Percentiles rank a stretch among this genome's conserved stretches.
Conservation (phyloP, 345 rosid species). For the Lepidium sativum region DNA sequence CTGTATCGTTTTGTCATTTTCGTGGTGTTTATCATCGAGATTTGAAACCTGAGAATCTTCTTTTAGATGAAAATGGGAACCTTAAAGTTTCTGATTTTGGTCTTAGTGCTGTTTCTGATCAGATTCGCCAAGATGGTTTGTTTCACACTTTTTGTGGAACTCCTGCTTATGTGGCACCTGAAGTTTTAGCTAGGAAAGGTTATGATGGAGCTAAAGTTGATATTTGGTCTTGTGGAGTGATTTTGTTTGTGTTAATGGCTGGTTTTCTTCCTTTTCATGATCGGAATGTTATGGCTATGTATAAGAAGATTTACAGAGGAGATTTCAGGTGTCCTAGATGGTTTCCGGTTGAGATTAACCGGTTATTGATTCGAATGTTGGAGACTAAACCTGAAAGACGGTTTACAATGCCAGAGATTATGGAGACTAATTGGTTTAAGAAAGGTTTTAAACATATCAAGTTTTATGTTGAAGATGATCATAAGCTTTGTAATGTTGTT, state of each 20-base stretch:
- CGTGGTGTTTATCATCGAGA: slow-evolving; percentile 91
- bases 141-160: slow-evolving; percentile 90
- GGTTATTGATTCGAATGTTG: slow-evolving; percentile 47
- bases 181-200: slow-evolving; percentile 62
- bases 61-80: slow-evolving; percentile 62
- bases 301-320: slow-evolving; percentile 60
- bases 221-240: slow-evolving; percentile 90
- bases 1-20: slow-evolving; percentile 69
- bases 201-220: slow-evolving; percentile 84
- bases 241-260: slow-evolving; percentile 64
- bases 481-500: slow-evolving; percentile 30
- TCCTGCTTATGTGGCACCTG: slow-evolving; percentile 81
- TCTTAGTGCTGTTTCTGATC: slow-evolving; percentile 67
- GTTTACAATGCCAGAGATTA: slow-evolving; percentile 55
- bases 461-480: slow-evolving; percentile 46
- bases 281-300: slow-evolving; percentile 67
- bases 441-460: slow-evolving; percentile 63
- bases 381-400: slow-evolving; percentile 68
- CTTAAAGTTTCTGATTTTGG: slow-evolving; percentile 86
- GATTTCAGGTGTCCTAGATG: slow-evolving; percentile 71
- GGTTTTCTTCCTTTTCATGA: slow-evolving; percentile 81
- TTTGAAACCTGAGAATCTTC: slow-evolving; percentile 76
- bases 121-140: slow-evolving; percentile 59
- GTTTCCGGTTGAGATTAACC: slow-evolving; percentile 56
- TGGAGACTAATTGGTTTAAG: slow-evolving; percentile 72